Percentiles rank a stretch among this genome's conserved stretches.
Conservation (phyloP, 352 stramenopile genomes). For the Phytophthora rubi region DNA sequence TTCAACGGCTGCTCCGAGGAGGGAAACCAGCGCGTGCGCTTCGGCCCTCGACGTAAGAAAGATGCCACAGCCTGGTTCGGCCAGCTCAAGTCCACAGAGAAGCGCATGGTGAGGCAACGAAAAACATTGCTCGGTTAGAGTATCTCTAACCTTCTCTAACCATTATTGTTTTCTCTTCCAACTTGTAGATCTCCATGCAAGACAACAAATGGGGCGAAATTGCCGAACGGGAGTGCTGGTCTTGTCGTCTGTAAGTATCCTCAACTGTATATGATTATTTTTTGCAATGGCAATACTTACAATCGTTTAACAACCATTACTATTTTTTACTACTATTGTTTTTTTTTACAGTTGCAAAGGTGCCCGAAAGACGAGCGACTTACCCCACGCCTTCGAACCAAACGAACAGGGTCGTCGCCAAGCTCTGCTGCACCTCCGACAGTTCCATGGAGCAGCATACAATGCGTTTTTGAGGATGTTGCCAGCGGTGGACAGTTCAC, state of each 20-base stretch:
- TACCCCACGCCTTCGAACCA: slow-evolving; percentile 68
- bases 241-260: slow-evolving; percentile 56
- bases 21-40: slow-evolving; percentile 76
- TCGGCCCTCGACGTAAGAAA: slow-evolving; percentile 72
- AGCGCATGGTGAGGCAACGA: slow-evolving; percentile 62
- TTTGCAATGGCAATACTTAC: not conserved
- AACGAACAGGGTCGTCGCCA: slow-evolving; percentile 65
- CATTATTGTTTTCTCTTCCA: not conserved
- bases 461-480: slow-evolving; percentile 58
- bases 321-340: slow-evolving; percentile 8
- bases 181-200: slow-evolving; percentile 78
- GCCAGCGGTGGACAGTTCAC: slow-evolving; percentile 33
- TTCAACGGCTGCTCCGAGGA: slow-evolving; percentile 80
- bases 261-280: slow-evolving; percentile 2
- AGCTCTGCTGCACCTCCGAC: slow-evolving; percentile 68
- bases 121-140: slow-evolving; percentile 1
- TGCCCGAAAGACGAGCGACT: slow-evolving; percentile 44
- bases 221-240: slow-evolving; percentile 76
- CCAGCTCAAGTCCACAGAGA: slow-evolving; percentile 87
- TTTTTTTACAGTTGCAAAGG: slow-evolving; percentile 52
- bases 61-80: slow-evolving; percentile 76
- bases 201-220: slow-evolving; percentile 89
- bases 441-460: slow-evolving; percentile 64
- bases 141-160: not conserved
- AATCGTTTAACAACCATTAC: slow-evolving; percentile 1